Evolutionary conservation across 768 basidiomycete genomes (phyloP), one percentile per base, ranked within the genome.

Genomic region (Podaxis sp.): DNA sequence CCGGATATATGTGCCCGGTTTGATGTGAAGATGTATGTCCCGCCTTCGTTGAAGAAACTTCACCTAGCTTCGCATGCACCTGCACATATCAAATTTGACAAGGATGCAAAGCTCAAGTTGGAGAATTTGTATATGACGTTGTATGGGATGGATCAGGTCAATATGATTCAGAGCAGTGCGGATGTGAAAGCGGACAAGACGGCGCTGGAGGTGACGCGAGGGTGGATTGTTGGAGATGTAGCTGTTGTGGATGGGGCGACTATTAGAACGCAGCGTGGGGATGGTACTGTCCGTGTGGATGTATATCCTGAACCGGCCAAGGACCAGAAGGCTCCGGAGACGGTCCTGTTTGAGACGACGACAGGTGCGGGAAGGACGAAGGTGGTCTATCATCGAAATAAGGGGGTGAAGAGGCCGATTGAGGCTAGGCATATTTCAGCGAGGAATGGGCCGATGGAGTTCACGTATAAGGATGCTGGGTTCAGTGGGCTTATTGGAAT

Each of bases 181-280:
- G 71, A 73, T 58, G 63, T 87, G 51, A 75, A 69, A 47, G 74
- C 82, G 4, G 69, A 76, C 37, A 62, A 71, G 13, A 63, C 79
- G 61, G 61, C 67, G n/a, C 70, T 84, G 32, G 81, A 84, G 65
- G 71, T 82, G 3, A 77, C 69, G 64, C 72, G 79, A 44, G 86
- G 84, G 23, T 87, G 82, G 79, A 78, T 87, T 52, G 82, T 84
- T n/a, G 85, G 86, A 25, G 82, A 82, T 55, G 77, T 78, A 44
- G 69, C 79, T n/a, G 71, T 82, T 63, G 73, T 76, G 18, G 71
- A 78, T 32, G 69, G 68, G 58, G 75, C 79, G 2, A 64, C 67
- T 18, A 70, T 86, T 62, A 71, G 65, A 13, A 84, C 82, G 1
- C 81, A 83, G 72, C 75, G 77, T 25, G 82, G 83, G 14, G 75